These are phyloP conservation scores for Cyclotella choctawhatcheeana DNA, from an alignment of 108 stramenopile genomes.

Conservation along the genomic window DNA sequence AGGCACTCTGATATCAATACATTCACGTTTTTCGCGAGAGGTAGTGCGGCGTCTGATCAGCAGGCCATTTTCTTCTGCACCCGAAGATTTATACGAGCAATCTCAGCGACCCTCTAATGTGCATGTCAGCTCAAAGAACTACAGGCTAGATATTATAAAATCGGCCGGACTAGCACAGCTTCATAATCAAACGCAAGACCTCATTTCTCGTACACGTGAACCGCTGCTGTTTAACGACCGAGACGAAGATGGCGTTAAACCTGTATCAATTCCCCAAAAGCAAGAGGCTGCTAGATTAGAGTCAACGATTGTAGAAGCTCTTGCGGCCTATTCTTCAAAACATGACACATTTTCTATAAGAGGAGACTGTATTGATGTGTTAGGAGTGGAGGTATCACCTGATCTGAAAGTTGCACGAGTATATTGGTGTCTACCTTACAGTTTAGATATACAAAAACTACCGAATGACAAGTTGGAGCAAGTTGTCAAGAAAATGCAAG, in stretches of 20 bases:
- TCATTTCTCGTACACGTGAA: conserved; percentile 34
- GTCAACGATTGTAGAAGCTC: conserved; percentile 27
- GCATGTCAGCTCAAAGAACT: conserved; percentile 1
- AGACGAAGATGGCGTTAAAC: conserved; percentile 11
- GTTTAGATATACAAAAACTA: conserved; percentile 28
- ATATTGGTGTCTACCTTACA: conserved; percentile 46
- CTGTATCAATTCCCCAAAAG: conserved; percentile 34
- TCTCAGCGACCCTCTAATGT: background rate
- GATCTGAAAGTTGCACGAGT: conserved; percentile 38
- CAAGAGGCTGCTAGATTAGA: conserved; percentile 40
- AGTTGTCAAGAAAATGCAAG: conserved; percentile 31
- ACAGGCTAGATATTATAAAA: conserved; percentile 38
- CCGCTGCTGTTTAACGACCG: conserved; percentile 28
- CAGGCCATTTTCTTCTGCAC: background rate
- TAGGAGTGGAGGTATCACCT: conserved; percentile 46
- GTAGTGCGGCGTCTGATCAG: background rate
- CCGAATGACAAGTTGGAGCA: conserved; percentile 18
- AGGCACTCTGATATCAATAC: no score
- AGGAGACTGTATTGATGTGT: conserved; percentile 33
- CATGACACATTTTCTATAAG: conserved; percentile 37
- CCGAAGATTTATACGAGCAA: background rate
- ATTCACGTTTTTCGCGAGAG: no score
- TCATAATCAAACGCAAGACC: conserved; percentile 40
- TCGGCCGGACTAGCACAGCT: conserved; percentile 41
- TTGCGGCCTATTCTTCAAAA: conserved; percentile 28